phyloP scores from a whole-genome alignment of 108 stramenopile species.

The Fragilariopsis cylindrus region DNA sequence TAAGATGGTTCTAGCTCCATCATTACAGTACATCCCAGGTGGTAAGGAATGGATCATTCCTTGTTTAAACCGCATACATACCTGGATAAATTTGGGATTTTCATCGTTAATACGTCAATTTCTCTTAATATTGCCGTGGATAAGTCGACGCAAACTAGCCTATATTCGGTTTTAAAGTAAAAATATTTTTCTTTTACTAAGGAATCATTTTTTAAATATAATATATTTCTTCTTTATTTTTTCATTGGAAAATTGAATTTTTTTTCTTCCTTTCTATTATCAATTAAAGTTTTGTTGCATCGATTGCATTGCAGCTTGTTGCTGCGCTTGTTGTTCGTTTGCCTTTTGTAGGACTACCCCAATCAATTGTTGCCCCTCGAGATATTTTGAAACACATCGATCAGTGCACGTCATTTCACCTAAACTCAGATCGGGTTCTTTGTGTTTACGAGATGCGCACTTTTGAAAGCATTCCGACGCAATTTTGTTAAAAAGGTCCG shows the following conservation, averaged over 20 bases:
- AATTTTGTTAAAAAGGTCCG: constrained; percentile 95
- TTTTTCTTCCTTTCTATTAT: constrained; percentile 10
- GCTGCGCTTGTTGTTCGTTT: constrained; percentile 75
- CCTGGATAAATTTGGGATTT: constrained; percentile 1
- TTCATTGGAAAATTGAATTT: background rate
- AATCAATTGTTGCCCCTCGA: constrained; percentile 91
- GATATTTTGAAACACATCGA: constrained; percentile 93
- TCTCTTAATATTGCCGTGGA: background rate
- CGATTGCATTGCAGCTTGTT: constrained; percentile 65
- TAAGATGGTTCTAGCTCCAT: constrained; percentile 13
- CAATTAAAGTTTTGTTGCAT: constrained; percentile 78
- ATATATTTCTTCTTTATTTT: background rate
- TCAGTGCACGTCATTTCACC: constrained; percentile 97
- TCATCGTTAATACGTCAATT: constrained; percentile 6
- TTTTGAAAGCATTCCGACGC: constrained; percentile 88
- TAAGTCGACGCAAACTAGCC: background rate
- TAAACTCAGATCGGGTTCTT: constrained; percentile 87
- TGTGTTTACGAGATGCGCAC: constrained; percentile 86
- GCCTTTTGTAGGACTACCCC: constrained; percentile 84
- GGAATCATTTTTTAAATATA: background rate
- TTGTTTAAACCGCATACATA: background rate
- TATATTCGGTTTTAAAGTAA: constrained; percentile 4
- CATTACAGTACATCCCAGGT: constrained; percentile 27
- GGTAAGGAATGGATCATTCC: constrained; percentile 12
- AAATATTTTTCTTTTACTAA: background rate